These are phyloP conservation scores for Elsinoe australis DNA, from an alignment of 2,329 filamentous ascomycete species.

Conservation along the genomic window DNA sequence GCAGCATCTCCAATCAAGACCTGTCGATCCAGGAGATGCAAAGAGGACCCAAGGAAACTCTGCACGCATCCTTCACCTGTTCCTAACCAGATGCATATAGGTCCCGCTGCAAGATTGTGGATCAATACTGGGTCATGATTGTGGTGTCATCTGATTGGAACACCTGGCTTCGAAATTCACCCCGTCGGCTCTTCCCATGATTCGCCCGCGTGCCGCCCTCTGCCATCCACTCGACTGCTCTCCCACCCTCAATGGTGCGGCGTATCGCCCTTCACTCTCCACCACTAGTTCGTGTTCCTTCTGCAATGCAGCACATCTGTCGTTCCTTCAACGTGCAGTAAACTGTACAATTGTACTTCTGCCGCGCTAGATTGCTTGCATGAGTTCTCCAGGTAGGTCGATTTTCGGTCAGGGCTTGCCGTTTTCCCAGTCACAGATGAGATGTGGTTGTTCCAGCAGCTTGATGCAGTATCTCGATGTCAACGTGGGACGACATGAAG, in stretches of 20 bases:
- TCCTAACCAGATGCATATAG: constrained; percentile 12
- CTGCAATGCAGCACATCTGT: not conserved
- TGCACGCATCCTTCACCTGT: constrained; percentile 15
- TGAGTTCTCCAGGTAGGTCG: no score
- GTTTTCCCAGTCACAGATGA: no score
- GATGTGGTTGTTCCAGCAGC: not conserved
- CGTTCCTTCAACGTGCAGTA: no score
- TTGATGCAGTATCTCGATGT: constrained; percentile 4
- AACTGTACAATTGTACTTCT: not conserved
- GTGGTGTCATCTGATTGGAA: constrained; percentile 7
- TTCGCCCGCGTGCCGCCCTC: constrained; percentile 13
- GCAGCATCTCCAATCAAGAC: constrained; percentile 4
- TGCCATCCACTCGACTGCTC: constrained; percentile 3
- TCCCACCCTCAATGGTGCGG: constrained; percentile 11
- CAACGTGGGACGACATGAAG: not conserved
- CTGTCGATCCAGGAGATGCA: constrained; percentile 6
- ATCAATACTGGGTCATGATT: not conserved
- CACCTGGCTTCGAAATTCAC: not conserved
- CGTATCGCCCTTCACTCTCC: constrained; percentile 4
- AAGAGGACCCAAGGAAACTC: not conserved
- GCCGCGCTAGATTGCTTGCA: no score
- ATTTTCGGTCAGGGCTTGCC: no score
- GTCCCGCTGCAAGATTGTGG: constrained; percentile 2
- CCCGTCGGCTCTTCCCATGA: constrained; percentile 9
- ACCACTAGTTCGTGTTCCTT: constrained; percentile 1